Evolutionary conservation across 2,329 filamentous ascomycete genomes (phyloP).

Genomic region (Stagonosporopsis tanaceti): DNA sequence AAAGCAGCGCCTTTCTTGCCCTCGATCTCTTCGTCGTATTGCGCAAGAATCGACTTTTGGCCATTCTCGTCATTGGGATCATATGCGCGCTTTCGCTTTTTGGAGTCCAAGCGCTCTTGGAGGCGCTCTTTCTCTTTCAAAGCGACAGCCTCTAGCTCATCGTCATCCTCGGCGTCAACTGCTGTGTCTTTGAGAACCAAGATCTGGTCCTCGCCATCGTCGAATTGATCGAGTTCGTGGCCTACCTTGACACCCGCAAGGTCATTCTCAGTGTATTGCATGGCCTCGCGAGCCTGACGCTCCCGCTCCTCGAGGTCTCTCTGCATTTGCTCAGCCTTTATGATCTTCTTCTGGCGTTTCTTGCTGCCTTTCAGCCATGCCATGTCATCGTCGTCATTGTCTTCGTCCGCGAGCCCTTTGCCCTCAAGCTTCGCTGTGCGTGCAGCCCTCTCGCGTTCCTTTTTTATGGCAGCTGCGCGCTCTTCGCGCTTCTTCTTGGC

Average conservation of each 20-base stretch:
- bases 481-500: conserved; percentile 82
- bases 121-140: conserved; percentile 76
- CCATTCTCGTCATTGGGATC: conserved; percentile 79
- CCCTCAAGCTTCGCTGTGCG: conserved; percentile 80
- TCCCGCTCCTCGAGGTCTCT: conserved; percentile 79
- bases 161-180: conserved; percentile 82
- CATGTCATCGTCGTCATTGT: conserved; percentile 75
- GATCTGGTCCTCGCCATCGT: conserved; percentile 84
- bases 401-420: conserved; percentile 82
- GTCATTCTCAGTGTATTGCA: conserved; percentile 83
- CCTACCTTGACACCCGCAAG: conserved; percentile 90
- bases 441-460: conserved; percentile 83
- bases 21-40: conserved; percentile 95
- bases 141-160: conserved; percentile 83
- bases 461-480: conserved; percentile 83
- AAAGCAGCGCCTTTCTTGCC: conserved; percentile 91
- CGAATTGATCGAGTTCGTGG: conserved; percentile 83
- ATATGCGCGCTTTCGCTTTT: conserved; percentile 90
- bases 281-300: conserved; percentile 66
- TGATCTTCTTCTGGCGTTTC: conserved; percentile 92
- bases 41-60: conserved; percentile 75
- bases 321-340: conserved; percentile 72
- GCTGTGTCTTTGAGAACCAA: conserved; percentile 93
- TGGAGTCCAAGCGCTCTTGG: conserved; percentile 78
- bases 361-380: conserved; percentile 89